Base-by-base conservation (phyloP, 495 filamentous ascomycete genomes). In the Polyplosphaeria fusca region DNA sequence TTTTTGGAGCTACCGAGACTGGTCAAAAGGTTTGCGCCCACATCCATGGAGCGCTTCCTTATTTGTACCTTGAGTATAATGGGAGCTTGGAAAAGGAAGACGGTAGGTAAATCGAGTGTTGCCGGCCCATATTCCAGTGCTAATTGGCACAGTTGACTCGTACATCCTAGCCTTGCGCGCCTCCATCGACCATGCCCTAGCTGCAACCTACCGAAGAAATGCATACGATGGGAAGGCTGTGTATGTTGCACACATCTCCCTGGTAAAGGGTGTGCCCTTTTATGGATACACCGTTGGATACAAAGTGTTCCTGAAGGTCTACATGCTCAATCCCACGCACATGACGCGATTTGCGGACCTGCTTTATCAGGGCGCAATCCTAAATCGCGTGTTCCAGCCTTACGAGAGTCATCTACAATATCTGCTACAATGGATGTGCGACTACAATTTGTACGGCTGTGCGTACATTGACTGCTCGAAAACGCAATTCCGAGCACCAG, bases 11-110 rank as follows among this genome's bases (percentile, higher is more conserved):
- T 3, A 96, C 93, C 2, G 94, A 96, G 70, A 88, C 90, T 0
- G 94, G 94, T 1, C 92, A 98, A 70, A 95, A 91, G 60, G 88
- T 97, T 14, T 97, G 93, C 73, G 90, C 89, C 20, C 93, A 98
- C 77, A 83, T 98, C 41, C 93, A 98, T 69, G 93, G 94, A 57
- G 92, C 85, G 25, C 90, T 97, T 66, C 93, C 94, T 3, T 98
- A 98, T 68, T 75, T 98, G 9, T 97, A 88, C 68, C 76, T 98
- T 58, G 82, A 93, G 70, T 97, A 98, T 71, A 77, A 80, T 28
- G 88, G 87, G 26, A 79, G 79, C 41, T 70, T 94, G 43, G 78
- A 77, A 7, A 71, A 77, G 27, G 79, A 86, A 47, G 79, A 82
- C 57, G 84, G 90, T 92, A 72, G 14, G 20, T 26, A n/a, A 35